Base-by-base conservation (phyloP, 2,329 filamentous ascomycete species). In the Gremmenia infestans region DNA sequence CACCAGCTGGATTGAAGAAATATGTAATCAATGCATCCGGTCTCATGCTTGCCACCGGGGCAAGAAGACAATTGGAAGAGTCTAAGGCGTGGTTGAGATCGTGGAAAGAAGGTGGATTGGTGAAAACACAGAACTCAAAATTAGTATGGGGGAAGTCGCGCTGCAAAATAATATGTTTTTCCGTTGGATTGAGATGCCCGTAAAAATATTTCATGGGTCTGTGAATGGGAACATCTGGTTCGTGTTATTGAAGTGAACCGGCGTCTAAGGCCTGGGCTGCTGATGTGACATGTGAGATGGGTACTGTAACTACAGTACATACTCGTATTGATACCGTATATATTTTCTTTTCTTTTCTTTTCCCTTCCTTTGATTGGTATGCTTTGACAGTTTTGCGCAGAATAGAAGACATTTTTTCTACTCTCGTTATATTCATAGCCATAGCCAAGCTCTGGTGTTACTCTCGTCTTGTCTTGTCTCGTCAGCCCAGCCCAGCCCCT, bases 121-220 rank as follows among this genome's bases (percentile, higher is more conserved):
- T 60, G 4, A 58, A 61, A 25, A 61, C 61, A 15, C 17, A 64
- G 8, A 49, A 42, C 2, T 43, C 64, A 42, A 45, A 58, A 28
- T 8, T 28, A 28, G 28, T 28, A 28, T 28, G 28, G 64, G 61
- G 22, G 59, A 58, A 47, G 58, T 61, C 28, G 58, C 3, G 57
- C 61, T 11, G 52, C 60, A 49, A 58, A 65, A 43, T 61, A 61
- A 3, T 35, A 64, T 37, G 56, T 62, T 2, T 66, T 60, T 53
- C 39, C 39, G 15, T 51, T 63, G 40, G 40, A 57, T 47, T 42
- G 52, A 25, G 23, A 48, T 37, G 15, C 39, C 2, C 9, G 28
- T 32, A 32, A 32, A 9, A 32, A 32, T 9, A 32, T 11, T 32
- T 4, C 11, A 4, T 32, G 9, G 28, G 28, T 9, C 28, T 32